These are phyloP conservation scores for Beauveria medogensis DNA, from an alignment of 2,329 filamentous ascomycete species.

Conservation along the genomic window DNA sequence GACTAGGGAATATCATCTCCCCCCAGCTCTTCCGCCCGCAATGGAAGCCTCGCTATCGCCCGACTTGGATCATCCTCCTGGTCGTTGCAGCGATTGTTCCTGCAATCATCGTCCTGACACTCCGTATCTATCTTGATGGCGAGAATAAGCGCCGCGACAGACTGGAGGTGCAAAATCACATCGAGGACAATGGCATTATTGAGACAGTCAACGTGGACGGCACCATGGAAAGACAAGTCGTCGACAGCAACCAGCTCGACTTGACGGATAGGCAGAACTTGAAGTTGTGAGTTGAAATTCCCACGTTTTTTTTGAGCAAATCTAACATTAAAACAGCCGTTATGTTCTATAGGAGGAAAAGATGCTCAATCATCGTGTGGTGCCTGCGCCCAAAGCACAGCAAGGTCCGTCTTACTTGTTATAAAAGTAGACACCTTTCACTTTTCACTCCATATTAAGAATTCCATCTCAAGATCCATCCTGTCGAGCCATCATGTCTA, in stretches of 20 bases:
- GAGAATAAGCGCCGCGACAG: constrained; percentile 13
- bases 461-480: too few relatives aligned
- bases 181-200: constrained; percentile 5
- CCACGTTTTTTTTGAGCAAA: background rate
- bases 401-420: constrained; percentile 23
- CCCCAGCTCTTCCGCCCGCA: constrained; percentile 24
- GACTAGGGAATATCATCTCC: constrained; percentile 27
- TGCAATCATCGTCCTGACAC: constrained; percentile 8
- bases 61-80: constrained; percentile 17
- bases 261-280: constrained; percentile 14
- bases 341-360: background rate
- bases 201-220: constrained; percentile 12
- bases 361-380: constrained; percentile 23
- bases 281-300: constrained; percentile 11
- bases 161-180: background rate
- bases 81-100: constrained; percentile 13
- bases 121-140: constrained; percentile 9
- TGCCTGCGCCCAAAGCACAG: constrained; percentile 44
- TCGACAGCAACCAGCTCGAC: constrained; percentile 13
- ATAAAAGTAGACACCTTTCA: too few relatives aligned
- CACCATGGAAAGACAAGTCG: background rate
- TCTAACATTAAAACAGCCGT: background rate
- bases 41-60: constrained; percentile 15
- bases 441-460: too few relatives aligned
- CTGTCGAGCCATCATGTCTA: background rate